Conservation (phyloP, 371 early-diverging fungal species). For the Dichotomocladium elegans region DNA sequence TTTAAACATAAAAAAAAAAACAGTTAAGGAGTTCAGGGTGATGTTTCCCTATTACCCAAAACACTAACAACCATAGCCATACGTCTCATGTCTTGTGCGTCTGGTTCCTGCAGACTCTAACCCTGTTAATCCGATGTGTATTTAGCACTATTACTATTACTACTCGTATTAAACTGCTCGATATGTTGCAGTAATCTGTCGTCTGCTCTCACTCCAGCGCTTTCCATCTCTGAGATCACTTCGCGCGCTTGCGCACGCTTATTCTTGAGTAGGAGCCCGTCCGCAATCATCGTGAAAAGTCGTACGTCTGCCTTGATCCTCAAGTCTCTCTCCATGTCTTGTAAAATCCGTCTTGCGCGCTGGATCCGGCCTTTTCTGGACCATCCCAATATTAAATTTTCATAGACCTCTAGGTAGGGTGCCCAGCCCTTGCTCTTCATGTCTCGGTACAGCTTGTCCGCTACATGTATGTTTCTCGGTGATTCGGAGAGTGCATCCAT, state of each 20-base stretch:
- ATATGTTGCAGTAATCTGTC: not conserved
- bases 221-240: constrained; percentile 11
- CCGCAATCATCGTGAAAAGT: constrained; percentile 26
- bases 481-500: constrained; percentile 16
- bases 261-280: constrained; percentile 16
- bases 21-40: too few relatives aligned
- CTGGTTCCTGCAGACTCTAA: too few relatives aligned
- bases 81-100: too few relatives aligned
- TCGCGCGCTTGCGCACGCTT: constrained; percentile 15
- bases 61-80: too few relatives aligned
- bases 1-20: too few relatives aligned
- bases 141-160: too few relatives aligned
- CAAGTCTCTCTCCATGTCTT: constrained; percentile 19
- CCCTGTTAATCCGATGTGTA: too few relatives aligned
- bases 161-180: not conserved
- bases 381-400: constrained; percentile 19
- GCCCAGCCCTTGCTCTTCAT: constrained; percentile 27
- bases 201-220: not conserved
- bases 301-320: constrained; percentile 13
- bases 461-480: constrained; percentile 6
- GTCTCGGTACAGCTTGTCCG: constrained; percentile 18
- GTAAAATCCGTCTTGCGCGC: constrained; percentile 23
- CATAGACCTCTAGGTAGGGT: constrained; percentile 14
- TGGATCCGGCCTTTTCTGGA: constrained; percentile 21
- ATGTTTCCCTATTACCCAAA: too few relatives aligned